These are phyloP conservation scores for Yarrowia osloensis DNA, from an alignment of 805 yeast species.

Conservation along the genomic window DNA sequence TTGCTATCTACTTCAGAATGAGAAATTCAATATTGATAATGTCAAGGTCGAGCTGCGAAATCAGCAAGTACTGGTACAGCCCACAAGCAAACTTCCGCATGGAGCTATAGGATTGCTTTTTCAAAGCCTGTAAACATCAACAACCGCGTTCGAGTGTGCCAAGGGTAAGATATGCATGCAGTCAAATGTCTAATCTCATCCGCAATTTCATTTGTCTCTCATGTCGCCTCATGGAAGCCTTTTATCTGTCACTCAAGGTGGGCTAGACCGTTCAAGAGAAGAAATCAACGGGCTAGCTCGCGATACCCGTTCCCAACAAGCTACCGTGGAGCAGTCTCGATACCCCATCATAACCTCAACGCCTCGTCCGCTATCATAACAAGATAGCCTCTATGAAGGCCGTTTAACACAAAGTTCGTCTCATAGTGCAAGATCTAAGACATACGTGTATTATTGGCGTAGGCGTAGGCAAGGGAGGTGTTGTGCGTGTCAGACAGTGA, in stretches of 20 bases:
- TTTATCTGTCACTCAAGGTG: neutral
- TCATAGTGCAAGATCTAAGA: neutral
- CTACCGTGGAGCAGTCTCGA: too few relatives aligned
- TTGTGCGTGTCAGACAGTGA: neutral
- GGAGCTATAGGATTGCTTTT: neutral
- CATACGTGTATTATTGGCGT: neutral
- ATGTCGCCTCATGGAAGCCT: neutral
- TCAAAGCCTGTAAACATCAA: neutral
- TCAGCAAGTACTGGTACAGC: too few relatives aligned
- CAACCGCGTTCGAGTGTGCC: neutral
- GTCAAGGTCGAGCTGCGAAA: too few relatives aligned
- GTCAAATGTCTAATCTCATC: neutral
- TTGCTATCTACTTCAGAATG: neutral
- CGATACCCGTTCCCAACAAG: too few relatives aligned
- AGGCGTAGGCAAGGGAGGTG: neutral
- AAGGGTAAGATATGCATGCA: constrained; percentile 8
- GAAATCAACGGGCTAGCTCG: neutral
- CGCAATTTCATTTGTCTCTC: too few relatives aligned
- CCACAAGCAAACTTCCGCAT: too few relatives aligned
- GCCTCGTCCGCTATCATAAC: too few relatives aligned
- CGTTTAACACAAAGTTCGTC: neutral
- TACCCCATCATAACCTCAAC: too few relatives aligned
- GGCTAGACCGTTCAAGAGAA: neutral
- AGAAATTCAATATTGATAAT: too few relatives aligned
- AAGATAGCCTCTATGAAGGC: neutral